A percentile compares a stretch with the other conserved stretches of the same genome.
Conservation (phyloP, 2,329 filamentous ascomycete species). For the Emericellopsis atlantica region DNA sequence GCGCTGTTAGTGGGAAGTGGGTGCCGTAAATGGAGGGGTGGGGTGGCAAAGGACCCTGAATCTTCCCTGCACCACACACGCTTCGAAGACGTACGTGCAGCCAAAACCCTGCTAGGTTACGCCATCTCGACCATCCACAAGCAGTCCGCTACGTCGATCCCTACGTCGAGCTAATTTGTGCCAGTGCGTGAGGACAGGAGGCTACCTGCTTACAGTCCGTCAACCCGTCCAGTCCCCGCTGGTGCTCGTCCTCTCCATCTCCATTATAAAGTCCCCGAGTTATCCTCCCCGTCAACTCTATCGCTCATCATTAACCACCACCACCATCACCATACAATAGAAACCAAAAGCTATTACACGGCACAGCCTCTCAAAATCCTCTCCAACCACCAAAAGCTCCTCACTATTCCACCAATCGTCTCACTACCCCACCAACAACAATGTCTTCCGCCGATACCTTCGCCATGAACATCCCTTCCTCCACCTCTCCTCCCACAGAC, state of each 20-base stretch:
- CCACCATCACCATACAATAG: neutral
- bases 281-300: neutral
- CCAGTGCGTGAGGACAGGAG: no score
- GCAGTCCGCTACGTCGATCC: neutral
- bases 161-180: neutral
- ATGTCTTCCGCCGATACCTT: constrained; percentile 29
- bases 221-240: neutral
- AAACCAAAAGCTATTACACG: no score
- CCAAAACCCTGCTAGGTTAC: no score
- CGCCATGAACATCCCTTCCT: constrained; percentile 20
- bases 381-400: neutral
- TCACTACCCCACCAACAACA: constrained; percentile 6
- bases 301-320: neutral
- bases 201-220: no score
- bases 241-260: neutral
- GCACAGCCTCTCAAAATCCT: neutral
- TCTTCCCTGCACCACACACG: neutral
- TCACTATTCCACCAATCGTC: neutral
- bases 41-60: neutral
- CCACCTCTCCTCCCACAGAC: constrained; percentile 27
- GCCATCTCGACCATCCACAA: no score
- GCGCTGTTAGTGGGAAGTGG: no score
- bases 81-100: neutral
- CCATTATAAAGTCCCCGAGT: constrained; percentile 4
- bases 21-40: neutral